Base-by-base conservation (phyloP, 2,329 filamentous ascomycete genomes). In the Ophiostoma ips region DNA sequence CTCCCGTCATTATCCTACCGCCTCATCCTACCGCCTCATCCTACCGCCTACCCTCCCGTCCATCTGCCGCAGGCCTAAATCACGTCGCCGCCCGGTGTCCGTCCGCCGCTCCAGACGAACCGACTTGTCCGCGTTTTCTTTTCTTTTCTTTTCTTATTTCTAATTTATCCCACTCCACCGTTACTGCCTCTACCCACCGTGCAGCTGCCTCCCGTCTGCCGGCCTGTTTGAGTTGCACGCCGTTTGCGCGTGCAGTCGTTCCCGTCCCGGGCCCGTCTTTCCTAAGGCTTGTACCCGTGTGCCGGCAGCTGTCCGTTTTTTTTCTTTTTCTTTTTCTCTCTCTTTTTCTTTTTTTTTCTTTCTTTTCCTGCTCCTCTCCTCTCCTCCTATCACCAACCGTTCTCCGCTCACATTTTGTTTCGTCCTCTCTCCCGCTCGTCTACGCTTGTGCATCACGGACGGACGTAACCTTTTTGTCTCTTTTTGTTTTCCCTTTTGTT, bases 191-290 rank as follows among this genome's bases (percentile, higher is more conserved):
- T 18, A 11, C 5, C 19, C 3, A 21, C 9, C 16, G 16, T 46
- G 31, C 44, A 18, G 38, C n/a, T n/a, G n/a, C n/a, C n/a, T 33
- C 16, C 19, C 33, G 28, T n/a, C n/a, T 24, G 24, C 50, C 38
- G 46, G n/a, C 31, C 40, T n/a, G 50, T 52, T 52, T 52, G 50
- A 41, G 16, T 49, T 48, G 40, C 50, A 45, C 49, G 44, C 51
- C 44, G 48, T 52, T 50, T 50, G 51, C 43, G 50, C 48, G 51
- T n/a, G 43, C 48, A 50, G 45, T 48, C 45, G 48, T 48, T 52
- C 48, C 51, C 51, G 51, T 52, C 15, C 46, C 50, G 41, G 38
- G 35, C 41, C 46, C 50, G 50, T 52, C 31, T 35, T n/a, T 34
- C 50, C 34, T 9, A 45, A 30, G 40, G 33, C 31, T 28, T 52